Percentiles rank a stretch among this genome's conserved stretches.
These are phyloP conservation scores for Trichoderma asperellum DNA, from an alignment of 2,329 filamentous ascomycete species.

Conservation along the genomic window DNA sequence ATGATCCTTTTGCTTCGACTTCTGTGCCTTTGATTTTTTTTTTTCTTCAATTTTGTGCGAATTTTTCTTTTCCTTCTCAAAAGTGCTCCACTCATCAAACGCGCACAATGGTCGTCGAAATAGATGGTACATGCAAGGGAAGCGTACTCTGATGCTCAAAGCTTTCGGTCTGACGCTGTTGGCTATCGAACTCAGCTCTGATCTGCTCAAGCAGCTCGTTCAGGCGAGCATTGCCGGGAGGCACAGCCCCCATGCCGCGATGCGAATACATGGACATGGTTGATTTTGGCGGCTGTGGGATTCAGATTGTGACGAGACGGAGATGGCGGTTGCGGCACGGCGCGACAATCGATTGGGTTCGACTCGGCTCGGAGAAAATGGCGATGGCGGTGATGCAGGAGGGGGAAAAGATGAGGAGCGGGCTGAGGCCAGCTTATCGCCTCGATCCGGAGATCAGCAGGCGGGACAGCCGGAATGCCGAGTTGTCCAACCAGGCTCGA, in stretches of 20 bases:
- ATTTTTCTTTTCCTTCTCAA: neutral
- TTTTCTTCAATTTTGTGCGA: neutral
- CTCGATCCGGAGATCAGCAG: conserved; percentile 29
- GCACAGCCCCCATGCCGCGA: conserved; percentile 77
- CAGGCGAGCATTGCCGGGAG: conserved; percentile 67
- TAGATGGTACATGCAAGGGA: neutral
- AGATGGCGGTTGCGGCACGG: conserved; percentile 20
- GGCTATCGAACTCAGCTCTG: conserved; percentile 85
- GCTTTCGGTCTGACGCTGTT: conserved; percentile 78
- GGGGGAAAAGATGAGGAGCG: neutral
- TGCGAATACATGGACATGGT: conserved; percentile 85
- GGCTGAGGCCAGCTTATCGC: conserved; percentile 25
- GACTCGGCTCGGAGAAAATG: neutral
- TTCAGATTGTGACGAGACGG: conserved; percentile 19
- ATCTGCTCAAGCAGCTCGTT: conserved; percentile 92
- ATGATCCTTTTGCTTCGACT: conserved; percentile 2
- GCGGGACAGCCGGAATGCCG: conserved; percentile 26
- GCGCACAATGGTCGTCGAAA: neutral
- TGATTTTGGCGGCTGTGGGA: conserved; percentile 11
- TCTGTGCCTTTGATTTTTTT: neutral
- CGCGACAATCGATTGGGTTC: conserved; percentile 22
- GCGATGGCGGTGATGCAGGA: conserved; percentile 2
- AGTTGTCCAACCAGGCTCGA: conserved; percentile 28
- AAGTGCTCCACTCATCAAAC: neutral
- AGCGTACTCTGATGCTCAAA: conserved; percentile 92